Evolutionary conservation across 257 asterid species (phyloP), one percentile per base, ranked within the genome.

Genomic region (Nicotiana tomentosiformis): DNA sequence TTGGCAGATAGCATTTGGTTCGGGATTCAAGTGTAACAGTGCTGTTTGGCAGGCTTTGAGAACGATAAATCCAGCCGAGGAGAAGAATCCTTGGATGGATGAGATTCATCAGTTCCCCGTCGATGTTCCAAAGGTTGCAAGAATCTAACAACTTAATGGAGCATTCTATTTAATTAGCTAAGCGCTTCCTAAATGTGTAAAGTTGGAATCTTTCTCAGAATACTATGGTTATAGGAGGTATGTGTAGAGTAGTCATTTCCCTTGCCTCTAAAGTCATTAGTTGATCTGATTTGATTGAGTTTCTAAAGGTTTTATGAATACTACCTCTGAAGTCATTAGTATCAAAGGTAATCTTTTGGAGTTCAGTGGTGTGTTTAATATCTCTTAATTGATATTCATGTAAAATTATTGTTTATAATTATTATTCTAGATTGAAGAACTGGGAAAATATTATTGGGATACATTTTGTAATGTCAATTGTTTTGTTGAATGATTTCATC

Each of bases 1-100:
- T 0, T 92, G 98, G 97, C 97, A 92, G 88, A 91, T 94, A 67
- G 97, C 97, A 7, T 92, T 94, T n/a, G 98, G 97, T 1, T 94
- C 98, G 5, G 96, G 97, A 10, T 94, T 92, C 84, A 92, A 94
- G 84, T 94, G 98, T 78, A 94, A 94, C 87, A 94, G 96, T 65
- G 97, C 97, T 6, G 98, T 94, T 57, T 94, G 98, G 98, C 90
- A 89, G 84, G 97, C 98, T 69, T 89, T 94, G 16, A 88, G 88
- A 86, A 90, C 89, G 15, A 86, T 92, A 37, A 88, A 90, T 84
- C 88, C 90, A 10, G 87, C 61, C 4, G 82, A 84, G 83, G 92
- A 87, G 82, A 83, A 82, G 87, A 89, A 53, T 30, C 90, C 90
- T 3, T 87, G 90, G 90, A 82, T 84, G 74, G 85, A 84, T 53